These are phyloP conservation scores for Hymenoscyphus repandus DNA, from an alignment of 2,329 filamentous ascomycete species.

Conservation along the genomic window DNA sequence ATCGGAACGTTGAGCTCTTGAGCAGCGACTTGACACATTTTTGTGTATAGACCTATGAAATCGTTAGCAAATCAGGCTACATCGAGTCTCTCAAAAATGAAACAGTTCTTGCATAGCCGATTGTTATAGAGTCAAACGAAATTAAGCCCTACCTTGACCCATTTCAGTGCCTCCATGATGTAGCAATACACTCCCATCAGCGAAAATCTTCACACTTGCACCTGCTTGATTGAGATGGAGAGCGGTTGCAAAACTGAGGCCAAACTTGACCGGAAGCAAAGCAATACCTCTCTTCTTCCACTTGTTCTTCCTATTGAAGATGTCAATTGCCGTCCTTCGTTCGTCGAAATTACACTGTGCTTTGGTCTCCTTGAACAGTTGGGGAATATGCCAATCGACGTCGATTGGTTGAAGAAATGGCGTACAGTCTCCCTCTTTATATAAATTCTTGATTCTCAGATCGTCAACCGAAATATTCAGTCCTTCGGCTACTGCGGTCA, in stretches of 20 bases:
- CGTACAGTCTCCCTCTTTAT: constrained; percentile 67
- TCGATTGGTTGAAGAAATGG: constrained; percentile 85
- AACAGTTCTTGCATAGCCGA: too few relatives aligned
- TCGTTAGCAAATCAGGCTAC: too few relatives aligned
- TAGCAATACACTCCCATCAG: constrained; percentile 84
- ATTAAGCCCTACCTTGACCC: constrained; percentile 60
- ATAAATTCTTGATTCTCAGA: constrained; percentile 81
- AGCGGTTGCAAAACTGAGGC: constrained; percentile 84
- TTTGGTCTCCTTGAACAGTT: constrained; percentile 84
- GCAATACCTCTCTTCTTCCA: constrained; percentile 82
- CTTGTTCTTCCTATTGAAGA: constrained; percentile 78
- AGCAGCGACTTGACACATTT: constrained; percentile 90
- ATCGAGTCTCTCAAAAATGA: too few relatives aligned
- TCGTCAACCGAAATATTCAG: constrained; percentile 75
- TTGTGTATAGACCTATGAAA: constrained; percentile 63
- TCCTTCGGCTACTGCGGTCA: constrained; percentile 84
- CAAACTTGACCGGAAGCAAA: constrained; percentile 87
- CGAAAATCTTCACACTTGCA: constrained; percentile 90
- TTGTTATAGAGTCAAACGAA: background rate
- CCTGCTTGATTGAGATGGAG: constrained; percentile 93
- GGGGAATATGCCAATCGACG: constrained; percentile 80
- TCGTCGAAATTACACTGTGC: constrained; percentile 67
- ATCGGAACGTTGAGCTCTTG: constrained; percentile 78
- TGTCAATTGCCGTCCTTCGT: constrained; percentile 60
- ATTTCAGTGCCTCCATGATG: constrained; percentile 95